Base-by-base conservation (phyloP, 345 rosid species). In the Murraya koenigii region DNA sequence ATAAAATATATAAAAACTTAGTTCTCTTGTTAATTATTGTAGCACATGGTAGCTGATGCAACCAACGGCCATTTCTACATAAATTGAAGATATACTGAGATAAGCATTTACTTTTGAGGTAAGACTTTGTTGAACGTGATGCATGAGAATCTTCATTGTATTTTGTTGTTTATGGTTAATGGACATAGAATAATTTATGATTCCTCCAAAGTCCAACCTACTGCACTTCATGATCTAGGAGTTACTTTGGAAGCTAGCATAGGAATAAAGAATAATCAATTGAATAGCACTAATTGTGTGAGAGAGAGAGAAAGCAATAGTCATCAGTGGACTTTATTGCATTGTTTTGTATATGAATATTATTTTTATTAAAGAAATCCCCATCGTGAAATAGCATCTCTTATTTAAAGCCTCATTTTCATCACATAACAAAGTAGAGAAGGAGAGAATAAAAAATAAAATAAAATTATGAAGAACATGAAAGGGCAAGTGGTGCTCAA, bases 401-500 rank as follows among this genome's bases (percentile, higher is more conserved):
- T 7, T 68, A 71, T 62, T 35, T 61, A 30, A 35, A 32, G 32
- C 52, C 1, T 8, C 63, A 33, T 66, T 25, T 26, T 72, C 36
- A 15, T 64, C 26, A 23, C 66, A 35, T 36, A 58, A 35, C 28
- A 19, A 1, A 15, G 11, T 1, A 39, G 26, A 30, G 41, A 38
- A 3, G 58, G 54, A 35, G 20, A 41, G 14, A 76, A 71, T 5
- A 49, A 17, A 52, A 49, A 47, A 52, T 4, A 38, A 38, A 38
- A 1, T 2, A 52, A 52, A 52, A 17, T 15, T 15, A 87, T 83
- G 87, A 44, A 38, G 82, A 82, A 62, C 58, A 54, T 79, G 78
- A 66, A 74, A 77, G 90, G 90, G 52, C 82, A 88, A 20, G 87
- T 81, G 61, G 79, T 35, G 72, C 86, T 88, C 15, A 80, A 79